Base-by-base conservation (phyloP, 2,329 filamentous ascomycete species). In the Ceratocystis variospora region DNA sequence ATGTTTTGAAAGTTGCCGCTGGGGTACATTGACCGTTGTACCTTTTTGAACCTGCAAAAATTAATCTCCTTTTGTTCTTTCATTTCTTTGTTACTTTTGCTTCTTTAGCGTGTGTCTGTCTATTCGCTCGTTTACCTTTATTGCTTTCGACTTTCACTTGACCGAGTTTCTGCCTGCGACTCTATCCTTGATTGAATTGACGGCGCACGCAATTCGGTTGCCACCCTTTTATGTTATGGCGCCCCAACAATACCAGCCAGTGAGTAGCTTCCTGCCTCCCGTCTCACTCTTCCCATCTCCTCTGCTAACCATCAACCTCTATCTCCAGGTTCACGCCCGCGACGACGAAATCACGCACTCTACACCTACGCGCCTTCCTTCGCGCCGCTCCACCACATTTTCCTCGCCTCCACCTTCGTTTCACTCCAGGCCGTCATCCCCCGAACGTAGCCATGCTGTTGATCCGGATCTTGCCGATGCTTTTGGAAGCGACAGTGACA, bases 381-480 rank as follows among this genome's bases (percentile, higher is more conserved):
- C 71, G 71, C 71, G 71, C 74, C 73, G 63, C 50, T 74, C 75
- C 37, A 74, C 75, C 53, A 74, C 80, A 69, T 82, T 83, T 48
- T 80, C 77, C 74, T 87, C 85, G 33, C 84, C 85, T 62, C 85
- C 85, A 46, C 93, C 93, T 1, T 96, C 93, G 1, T 97, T 96
- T 76, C 90, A 86, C 74, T 96, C 92, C 61, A 85, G 89, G 73
- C 81, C 87, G 41, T 90, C 90, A 77, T 77, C 80, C 79, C 75
- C 71, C 62, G 76, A 75, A 66, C 77, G 75, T 63, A 73, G 72
- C 65, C 74, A 72, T 69, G 74, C 72, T 7, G 87, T 90, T 68
- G 86, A 96, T 72, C 81, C 88, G 69, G 87, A 89, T n/a, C 82
- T 99, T 15, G 90, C 89, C 71, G 93, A 97, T 74, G 91, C 94